Evolutionary conservation across 2,329 filamentous ascomycete species (phyloP).

Genomic region (Mollisiaceae sp.): DNA sequence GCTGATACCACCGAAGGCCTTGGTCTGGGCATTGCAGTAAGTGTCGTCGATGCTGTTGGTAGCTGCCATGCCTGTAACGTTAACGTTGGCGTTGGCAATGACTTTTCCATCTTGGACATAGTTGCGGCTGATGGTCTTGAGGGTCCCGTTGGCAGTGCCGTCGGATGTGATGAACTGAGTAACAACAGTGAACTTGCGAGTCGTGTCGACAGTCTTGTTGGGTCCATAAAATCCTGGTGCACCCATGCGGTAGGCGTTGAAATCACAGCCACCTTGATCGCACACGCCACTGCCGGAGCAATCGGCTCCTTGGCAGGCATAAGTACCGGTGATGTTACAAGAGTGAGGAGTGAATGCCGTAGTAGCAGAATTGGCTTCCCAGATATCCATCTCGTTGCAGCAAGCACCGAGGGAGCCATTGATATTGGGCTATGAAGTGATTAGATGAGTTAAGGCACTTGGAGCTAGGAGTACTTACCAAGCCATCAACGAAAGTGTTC

Average conservation of each 20-base stretch:
- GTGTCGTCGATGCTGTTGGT: slow-evolving; percentile 57
- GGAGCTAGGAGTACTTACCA: slow-evolving; percentile 41
- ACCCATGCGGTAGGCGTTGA: slow-evolving; percentile 63
- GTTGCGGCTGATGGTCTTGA: slow-evolving; percentile 58
- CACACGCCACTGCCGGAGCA: slow-evolving; percentile 55
- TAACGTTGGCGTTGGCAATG: slow-evolving; percentile 53
- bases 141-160: slow-evolving; percentile 53
- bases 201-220: slow-evolving; percentile 56
- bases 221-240: slow-evolving; percentile 60
- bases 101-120: slow-evolving; percentile 60
- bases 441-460: slow-evolving; percentile 19
- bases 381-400: slow-evolving; percentile 71
- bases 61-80: slow-evolving; percentile 50
- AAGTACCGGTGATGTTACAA: slow-evolving; percentile 52
- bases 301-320: slow-evolving; percentile 47
- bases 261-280: slow-evolving; percentile 65
- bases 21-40: slow-evolving; percentile 61
- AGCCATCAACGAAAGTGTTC: slow-evolving; percentile 58
- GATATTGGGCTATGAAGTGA: slow-evolving; percentile 51
- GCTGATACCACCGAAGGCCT: slow-evolving; percentile 55
- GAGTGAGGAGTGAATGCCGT: slow-evolving; percentile 62
- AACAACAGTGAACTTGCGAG: slow-evolving; percentile 58
- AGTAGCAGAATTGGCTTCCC: slow-evolving; percentile 65
- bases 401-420: slow-evolving; percentile 57
- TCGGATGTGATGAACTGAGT: slow-evolving; percentile 62